Evolutionary conservation across 768 basidiomycete species (phyloP).

Genomic region (Hortiboletus campestris): DNA sequence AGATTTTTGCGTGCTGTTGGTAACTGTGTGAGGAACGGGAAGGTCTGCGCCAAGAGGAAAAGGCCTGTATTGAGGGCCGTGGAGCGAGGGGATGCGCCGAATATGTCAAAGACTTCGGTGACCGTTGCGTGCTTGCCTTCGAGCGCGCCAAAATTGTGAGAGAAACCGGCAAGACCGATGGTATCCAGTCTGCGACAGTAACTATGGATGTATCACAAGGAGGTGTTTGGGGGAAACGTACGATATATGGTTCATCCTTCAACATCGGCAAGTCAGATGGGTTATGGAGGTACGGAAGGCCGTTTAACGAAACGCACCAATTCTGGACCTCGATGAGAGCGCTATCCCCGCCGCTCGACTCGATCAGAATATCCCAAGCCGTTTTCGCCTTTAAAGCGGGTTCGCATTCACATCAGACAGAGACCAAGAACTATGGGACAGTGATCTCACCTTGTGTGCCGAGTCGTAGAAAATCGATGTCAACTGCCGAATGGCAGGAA

Average conservation of each 20-base stretch:
- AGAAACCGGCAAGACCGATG: slow-evolving; percentile 59
- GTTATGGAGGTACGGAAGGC: background rate
- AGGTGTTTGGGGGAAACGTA: slow-evolving; percentile 5
- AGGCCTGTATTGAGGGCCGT: slow-evolving; percentile 29
- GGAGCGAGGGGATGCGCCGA: slow-evolving; percentile 18
- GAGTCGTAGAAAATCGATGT: slow-evolving; percentile 41
- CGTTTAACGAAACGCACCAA: slow-evolving; percentile 18
- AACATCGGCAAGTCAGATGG: background rate
- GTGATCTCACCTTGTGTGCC: slow-evolving; percentile 15
- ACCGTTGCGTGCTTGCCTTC: slow-evolving; percentile 46
- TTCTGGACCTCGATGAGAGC: slow-evolving; percentile 36
- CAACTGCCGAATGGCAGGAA: slow-evolving; percentile 36
- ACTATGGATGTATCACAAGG: background rate
- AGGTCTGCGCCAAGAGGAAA: slow-evolving; percentile 35
- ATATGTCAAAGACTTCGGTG: slow-evolving; percentile 39
- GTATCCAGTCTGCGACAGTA: slow-evolving; percentile 45
- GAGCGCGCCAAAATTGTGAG: slow-evolving; percentile 53
- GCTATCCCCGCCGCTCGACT: slow-evolving; percentile 9
- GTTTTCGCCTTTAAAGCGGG: slow-evolving; percentile 23
- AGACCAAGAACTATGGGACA: background rate
- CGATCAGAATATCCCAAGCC: slow-evolving; percentile 30
- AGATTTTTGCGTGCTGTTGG: slow-evolving; percentile 36
- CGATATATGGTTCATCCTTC: slow-evolving; percentile 37
- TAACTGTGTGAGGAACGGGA: slow-evolving; percentile 37
- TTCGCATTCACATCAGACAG: background rate